A percentile compares a stretch with the other conserved stretches of the same genome.
Evolutionary conservation across 2,329 filamentous ascomycete genomes (phyloP).

Genomic region (Lachnellula cervina): DNA sequence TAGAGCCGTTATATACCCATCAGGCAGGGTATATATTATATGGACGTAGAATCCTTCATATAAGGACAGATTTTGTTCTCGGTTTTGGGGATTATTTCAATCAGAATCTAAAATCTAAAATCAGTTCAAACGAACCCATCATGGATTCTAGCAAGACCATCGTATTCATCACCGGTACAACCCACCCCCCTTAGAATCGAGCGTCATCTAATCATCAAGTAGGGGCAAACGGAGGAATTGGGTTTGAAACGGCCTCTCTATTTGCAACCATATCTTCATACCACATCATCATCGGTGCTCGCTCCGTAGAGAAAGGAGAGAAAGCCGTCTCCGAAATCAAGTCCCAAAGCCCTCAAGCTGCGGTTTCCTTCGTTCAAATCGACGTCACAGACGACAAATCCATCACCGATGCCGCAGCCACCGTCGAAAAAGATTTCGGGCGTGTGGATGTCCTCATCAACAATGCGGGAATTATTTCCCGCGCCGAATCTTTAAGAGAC

Average conservation of each 20-base stretch:
- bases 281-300: slow-evolving; percentile 25
- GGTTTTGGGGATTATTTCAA: too few species aligned
- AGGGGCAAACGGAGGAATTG: slow-evolving; percentile 39
- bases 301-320: slow-evolving; percentile 18
- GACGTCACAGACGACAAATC: slow-evolving; percentile 14
- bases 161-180: slow-evolving; percentile 14
- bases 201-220: slow-evolving; percentile 28
- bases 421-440: slow-evolving; percentile 11
- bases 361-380: slow-evolving; percentile 14
- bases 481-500: neutral
- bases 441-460: slow-evolving; percentile 31
- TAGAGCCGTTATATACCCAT: too few species aligned
- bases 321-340: slow-evolving; percentile 16
- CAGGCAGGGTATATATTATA: too few species aligned
- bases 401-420: slow-evolving; percentile 3
- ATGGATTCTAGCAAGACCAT: slow-evolving; percentile 9
- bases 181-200: neutral
- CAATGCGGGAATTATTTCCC: slow-evolving; percentile 18
- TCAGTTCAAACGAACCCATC: too few species aligned
- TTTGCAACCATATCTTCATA: slow-evolving; percentile 7
- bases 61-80: too few species aligned
- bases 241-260: slow-evolving; percentile 32
- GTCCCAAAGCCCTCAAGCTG: slow-evolving; percentile 12
- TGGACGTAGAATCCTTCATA: too few species aligned
- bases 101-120: too few species aligned